Base-by-base conservation (phyloP, 495 filamentous ascomycete species). In the Geoglossum glabrum region DNA sequence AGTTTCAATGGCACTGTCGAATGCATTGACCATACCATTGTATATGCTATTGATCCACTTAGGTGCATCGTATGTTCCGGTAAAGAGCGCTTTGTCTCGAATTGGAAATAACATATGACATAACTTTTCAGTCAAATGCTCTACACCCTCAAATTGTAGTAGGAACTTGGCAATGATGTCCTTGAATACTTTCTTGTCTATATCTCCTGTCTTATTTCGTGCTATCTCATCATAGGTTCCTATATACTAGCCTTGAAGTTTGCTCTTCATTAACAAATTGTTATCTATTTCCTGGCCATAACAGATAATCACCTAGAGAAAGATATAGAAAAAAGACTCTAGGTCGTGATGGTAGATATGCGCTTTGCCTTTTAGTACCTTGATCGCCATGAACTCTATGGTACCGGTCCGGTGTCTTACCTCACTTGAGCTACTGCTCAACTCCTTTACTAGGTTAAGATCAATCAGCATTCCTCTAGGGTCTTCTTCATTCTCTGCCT, bases 391-490 rank as follows among this genome's bases (percentile, higher is more conserved):
- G 52, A 62, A 62, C 33, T 45, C 28, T 25, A 55, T 46, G 23
- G 60, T 62, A 21, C 62, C 61, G 19, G 57, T 62, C 21, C 62
- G 61, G 31, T 63, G 47, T 9, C 56, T 57, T 17, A 61, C 62
- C 9, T 57, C 61, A 19, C 40, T 54, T 10, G 57, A 40, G 19
- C 25, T 17, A 17, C 33, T 43, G 17, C 11, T 45, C 6, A 55
- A 36, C 21, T 56, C 0, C 21, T 57, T 43, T 9, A 57, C 62
- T n/a, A 60, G 57, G 54, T 64, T 61, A 19, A 64, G 57, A 49
- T 64, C 62, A 25, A 64, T 64, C 21, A 64, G 61, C 60, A 62
- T 62, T 45, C 62, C 61, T 11, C 51, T 25, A 26, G 40, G 50
- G 25, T 55, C 31, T 27, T 59, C 57, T 23, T 55, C 54, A 5